Evolutionary conservation across 176 grass and related monocot genomes (phyloP), one percentile per base, ranked within the genome.

Genomic region (Oryza australiensis): DNA sequence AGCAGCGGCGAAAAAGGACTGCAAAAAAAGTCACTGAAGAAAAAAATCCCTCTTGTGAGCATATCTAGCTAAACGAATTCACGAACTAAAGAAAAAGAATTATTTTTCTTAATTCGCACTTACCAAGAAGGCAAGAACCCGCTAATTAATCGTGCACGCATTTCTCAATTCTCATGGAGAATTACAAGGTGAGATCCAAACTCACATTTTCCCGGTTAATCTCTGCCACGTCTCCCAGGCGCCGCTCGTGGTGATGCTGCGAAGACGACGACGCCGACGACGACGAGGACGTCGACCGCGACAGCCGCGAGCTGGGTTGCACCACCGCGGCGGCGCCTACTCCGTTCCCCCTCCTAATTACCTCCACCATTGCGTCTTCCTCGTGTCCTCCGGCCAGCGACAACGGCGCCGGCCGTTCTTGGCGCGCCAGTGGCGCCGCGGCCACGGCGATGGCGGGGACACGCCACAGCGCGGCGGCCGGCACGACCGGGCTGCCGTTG

Each of bases 151-250:
- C 72, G 30, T 14, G 10, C 75, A 67, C 33, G 24, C 51, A 8
- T 22, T 34, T 26, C 42, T 78, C 20, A 62, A 46, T 15, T 46
- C 43, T 65, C 43, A 24, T 60, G 22, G 27, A 72, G 68, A 76
- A 81, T 85, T 94, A 98, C 90, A 98, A 85, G 79, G 86, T 91
- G 85, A 98, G 90, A 91, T 98, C 95, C 81, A 98, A 81, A 83
- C 92, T 98, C 72, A 98, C 85, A 70, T 89, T 90, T 12, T 90
- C 88, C 70, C 77, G 85, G 15, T 73, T 60, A 60, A 60, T 87
- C 34, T 89, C 86, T 15, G 60, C 60, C 14, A 83, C 46, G 63
- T 86, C 83, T 62, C 60, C 67, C 34, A 73, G 60, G 23, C 63
- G 88, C 71, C 66, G 88, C 46, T 43, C 81, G 62, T 89, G 89